A percentile compares a stretch with the other conserved stretches of the same genome.
These are phyloP conservation scores for Echium plantagineum DNA, from an alignment of 257 asterid species.

Conservation along the genomic window DNA sequence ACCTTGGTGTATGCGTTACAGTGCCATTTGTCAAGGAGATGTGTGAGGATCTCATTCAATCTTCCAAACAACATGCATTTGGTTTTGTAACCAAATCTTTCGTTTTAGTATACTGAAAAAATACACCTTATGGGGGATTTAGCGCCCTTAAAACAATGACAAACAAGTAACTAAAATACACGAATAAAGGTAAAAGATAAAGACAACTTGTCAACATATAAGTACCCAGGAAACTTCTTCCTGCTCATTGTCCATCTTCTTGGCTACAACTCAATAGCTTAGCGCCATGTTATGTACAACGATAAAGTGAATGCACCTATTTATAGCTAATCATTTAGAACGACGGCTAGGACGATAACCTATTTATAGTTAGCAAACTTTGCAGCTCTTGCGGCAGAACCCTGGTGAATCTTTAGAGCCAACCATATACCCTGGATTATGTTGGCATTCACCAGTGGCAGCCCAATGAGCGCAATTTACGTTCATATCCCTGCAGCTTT, in stretches of 20 bases:
- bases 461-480: constrained; percentile 36
- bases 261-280: not conserved
- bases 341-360: not conserved
- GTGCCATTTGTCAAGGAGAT: not conserved
- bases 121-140: not conserved
- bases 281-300: not conserved
- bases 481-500: constrained; percentile 15
- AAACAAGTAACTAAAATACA: too few species aligned
- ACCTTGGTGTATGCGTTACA: not conserved
- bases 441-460: constrained; percentile 32
- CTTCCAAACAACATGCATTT: not conserved
- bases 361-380: constrained; percentile 29
- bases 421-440: constrained; percentile 18
- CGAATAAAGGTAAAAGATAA: too few species aligned
- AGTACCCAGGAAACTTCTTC: not conserved
- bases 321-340: not conserved
- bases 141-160: too few species aligned
- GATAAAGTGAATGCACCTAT: not conserved
- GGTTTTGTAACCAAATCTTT: too few species aligned
- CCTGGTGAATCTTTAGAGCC: constrained; percentile 28
- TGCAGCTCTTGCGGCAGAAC: constrained; percentile 42
- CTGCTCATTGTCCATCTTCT: not conserved
- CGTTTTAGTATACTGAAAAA: too few species aligned
- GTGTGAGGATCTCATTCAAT: not conserved
- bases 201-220: not conserved